Evolutionary conservation across 805 yeast species (phyloP).

Genomic region (Suhomyces faveliae): DNA sequence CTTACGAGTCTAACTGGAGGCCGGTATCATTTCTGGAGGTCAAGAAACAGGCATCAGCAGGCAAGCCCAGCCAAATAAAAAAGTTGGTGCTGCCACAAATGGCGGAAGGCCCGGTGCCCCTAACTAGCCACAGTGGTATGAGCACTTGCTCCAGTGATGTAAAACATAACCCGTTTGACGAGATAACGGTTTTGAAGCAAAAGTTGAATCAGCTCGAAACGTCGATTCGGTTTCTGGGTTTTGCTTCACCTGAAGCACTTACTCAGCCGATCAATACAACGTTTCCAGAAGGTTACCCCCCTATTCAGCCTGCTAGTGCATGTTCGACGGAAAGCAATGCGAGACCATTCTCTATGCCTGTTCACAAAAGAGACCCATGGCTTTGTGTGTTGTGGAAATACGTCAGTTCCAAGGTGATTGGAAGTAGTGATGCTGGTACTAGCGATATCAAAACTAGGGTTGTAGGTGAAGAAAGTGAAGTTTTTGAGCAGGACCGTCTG

Average conservation of each 20-base stretch:
- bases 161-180: slow-evolving; percentile 1
- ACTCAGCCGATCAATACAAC: slow-evolving; percentile 4
- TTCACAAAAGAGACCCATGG: slow-evolving; percentile 35
- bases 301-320: slow-evolving; percentile 14
- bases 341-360: slow-evolving; percentile 39
- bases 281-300: slow-evolving; percentile 24
- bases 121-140: neutral
- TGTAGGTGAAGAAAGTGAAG: neutral
- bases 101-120: neutral
- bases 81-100: neutral
- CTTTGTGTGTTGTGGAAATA: slow-evolving; percentile 30
- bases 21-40: slow-evolving; percentile 1
- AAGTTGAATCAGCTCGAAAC: slow-evolving; percentile 7
- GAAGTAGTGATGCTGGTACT: neutral
- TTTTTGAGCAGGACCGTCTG: neutral
- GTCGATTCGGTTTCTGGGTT: neutral
- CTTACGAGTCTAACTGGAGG: slow-evolving; percentile 19
- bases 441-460: neutral
- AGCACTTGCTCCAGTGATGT: neutral
- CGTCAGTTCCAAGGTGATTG: neutral
- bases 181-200: slow-evolving; percentile 7
- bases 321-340: slow-evolving; percentile 35
- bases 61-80: neutral
- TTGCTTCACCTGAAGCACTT: neutral
- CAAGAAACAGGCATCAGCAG: neutral